A percentile compares a stretch with the other conserved stretches of the same genome.
phyloP scores from a whole-genome alignment of 2,329 filamentous ascomycete genomes.

The Fusarium nygamai region DNA sequence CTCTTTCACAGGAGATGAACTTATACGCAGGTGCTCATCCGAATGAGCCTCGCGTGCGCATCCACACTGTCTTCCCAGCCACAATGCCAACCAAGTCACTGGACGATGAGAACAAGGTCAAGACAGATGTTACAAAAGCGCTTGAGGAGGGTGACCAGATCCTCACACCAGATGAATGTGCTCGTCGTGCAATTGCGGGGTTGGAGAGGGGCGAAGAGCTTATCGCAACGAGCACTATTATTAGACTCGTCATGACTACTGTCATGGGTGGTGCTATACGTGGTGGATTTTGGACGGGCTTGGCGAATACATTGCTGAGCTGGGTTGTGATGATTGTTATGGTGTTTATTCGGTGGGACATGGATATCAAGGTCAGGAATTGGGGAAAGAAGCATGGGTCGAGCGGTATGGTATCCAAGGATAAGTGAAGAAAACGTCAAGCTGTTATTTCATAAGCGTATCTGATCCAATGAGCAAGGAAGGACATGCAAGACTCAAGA shows the following conservation, averaged over 20 bases:
- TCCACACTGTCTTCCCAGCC: constrained; percentile 29
- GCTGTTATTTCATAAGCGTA: neutral
- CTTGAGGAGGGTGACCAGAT: constrained; percentile 30
- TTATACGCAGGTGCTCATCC: constrained; percentile 24
- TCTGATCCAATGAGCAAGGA: neutral
- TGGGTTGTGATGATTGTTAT: constrained; percentile 35
- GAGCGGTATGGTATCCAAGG: neutral
- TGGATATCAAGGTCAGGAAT: constrained; percentile 25
- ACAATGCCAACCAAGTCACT: constrained; percentile 32
- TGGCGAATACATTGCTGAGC: constrained; percentile 18
- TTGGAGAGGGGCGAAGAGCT: constrained; percentile 23
- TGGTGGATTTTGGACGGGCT: constrained; percentile 11
- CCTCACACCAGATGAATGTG: constrained; percentile 19
- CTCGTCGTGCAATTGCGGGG: constrained; percentile 17
- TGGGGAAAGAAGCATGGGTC: constrained; percentile 24
- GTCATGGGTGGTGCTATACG: constrained; percentile 29
- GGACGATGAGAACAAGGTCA: constrained; percentile 25
- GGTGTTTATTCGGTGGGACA: constrained; percentile 33
- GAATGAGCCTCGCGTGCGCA: constrained; percentile 4
- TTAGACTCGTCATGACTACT: constrained; percentile 29
- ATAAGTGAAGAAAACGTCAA: neutral
- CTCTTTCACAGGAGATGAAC: constrained; percentile 33
- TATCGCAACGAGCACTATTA: constrained; percentile 28
- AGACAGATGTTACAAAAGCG: constrained; percentile 29
- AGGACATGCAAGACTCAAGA: neutral